Evolutionary conservation across 2,329 filamentous ascomycete species (phyloP).

Genomic region (Fusarium goolgardi): DNA sequence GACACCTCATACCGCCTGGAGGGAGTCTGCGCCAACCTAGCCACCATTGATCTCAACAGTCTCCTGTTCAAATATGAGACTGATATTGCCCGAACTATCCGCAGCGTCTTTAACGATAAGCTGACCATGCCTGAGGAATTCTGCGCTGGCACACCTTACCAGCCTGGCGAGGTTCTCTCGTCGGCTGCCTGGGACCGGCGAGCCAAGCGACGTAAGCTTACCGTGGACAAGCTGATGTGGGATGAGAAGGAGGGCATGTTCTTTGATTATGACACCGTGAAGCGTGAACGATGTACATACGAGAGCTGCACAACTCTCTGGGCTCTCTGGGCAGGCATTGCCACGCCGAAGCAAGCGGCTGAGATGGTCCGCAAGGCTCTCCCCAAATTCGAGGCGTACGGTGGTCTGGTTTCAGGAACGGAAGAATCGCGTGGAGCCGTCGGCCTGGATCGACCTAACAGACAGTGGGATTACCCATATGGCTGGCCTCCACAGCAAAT

Average conservation of each 20-base stretch:
- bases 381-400: constrained; percentile 87
- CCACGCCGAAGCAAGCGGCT: constrained; percentile 86
- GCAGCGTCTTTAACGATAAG: constrained; percentile 83
- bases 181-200: constrained; percentile 92
- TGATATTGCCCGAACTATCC: constrained; percentile 89
- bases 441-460: constrained; percentile 85
- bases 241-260: constrained; percentile 93
- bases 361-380: constrained; percentile 83
- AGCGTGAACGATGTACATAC: constrained; percentile 83
- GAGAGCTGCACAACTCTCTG: constrained; percentile 96
- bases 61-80: constrained; percentile 96
- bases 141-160: constrained; percentile 71
- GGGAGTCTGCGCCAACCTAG: constrained; percentile 85
- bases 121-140: constrained; percentile 87
- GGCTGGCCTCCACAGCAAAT: constrained; percentile 99
- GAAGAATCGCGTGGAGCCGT: constrained; percentile 86
- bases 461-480: constrained; percentile 98
- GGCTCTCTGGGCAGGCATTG: constrained; percentile 95
- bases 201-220: constrained; percentile 82
- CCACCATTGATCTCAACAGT: constrained; percentile 94
- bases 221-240: constrained; percentile 95
- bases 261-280: constrained; percentile 94
- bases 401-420: constrained; percentile 89
- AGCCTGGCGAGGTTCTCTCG: constrained; percentile 77
- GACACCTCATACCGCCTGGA: constrained; percentile 96